phyloP scores from a whole-genome alignment of 768 basidiomycete species.

The Podaxis rugospora region DNA sequence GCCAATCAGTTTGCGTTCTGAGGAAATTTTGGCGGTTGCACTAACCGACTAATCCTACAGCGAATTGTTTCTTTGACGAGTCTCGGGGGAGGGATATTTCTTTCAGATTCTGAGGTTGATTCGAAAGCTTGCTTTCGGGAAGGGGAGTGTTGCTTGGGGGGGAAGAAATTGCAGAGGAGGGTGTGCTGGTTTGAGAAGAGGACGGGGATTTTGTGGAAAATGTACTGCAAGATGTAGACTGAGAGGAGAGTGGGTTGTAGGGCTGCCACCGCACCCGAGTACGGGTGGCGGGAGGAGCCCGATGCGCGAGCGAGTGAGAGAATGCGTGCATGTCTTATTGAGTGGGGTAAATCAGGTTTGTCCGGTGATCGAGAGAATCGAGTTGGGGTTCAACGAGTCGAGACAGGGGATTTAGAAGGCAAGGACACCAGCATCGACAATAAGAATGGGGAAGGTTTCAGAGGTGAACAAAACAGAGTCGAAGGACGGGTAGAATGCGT shows the following conservation, averaged over 20 bases:
- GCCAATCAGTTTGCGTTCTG: slow-evolving; percentile 5
- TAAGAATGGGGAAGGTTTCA: slow-evolving; percentile 20
- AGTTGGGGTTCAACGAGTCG: slow-evolving; percentile 23
- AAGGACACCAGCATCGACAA: slow-evolving; percentile 35
- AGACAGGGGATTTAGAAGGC: slow-evolving; percentile 19
- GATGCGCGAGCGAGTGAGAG: slow-evolving; percentile 57
- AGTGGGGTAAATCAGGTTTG: slow-evolving; percentile 25
- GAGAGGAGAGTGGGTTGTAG: slow-evolving; percentile 46
- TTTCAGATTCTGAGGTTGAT: slow-evolving; percentile 9
- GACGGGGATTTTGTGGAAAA: slow-evolving; percentile 35
- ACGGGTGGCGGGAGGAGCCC: slow-evolving; percentile 66
- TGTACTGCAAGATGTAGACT: slow-evolving; percentile 31
- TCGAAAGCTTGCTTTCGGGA: slow-evolving; percentile 28
- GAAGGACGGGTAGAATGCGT: slow-evolving; percentile 15
- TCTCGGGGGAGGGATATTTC: slow-evolving; percentile 9
- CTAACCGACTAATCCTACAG: slow-evolving; percentile 68
- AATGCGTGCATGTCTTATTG: slow-evolving; percentile 35
- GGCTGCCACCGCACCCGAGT: slow-evolving; percentile 79
- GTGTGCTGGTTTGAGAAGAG: slow-evolving; percentile 50
- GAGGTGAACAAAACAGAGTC: slow-evolving; percentile 5
- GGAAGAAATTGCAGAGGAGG: slow-evolving; percentile 48
- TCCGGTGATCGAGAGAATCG: slow-evolving; percentile 19
- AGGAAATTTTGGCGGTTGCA: slow-evolving; percentile 10
- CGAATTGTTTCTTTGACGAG: slow-evolving; percentile 59
- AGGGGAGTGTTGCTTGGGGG: slow-evolving; percentile 31